phyloP scores from a whole-genome alignment of 495 filamentous ascomycete genomes.

The Daldinia vernicosa region DNA sequence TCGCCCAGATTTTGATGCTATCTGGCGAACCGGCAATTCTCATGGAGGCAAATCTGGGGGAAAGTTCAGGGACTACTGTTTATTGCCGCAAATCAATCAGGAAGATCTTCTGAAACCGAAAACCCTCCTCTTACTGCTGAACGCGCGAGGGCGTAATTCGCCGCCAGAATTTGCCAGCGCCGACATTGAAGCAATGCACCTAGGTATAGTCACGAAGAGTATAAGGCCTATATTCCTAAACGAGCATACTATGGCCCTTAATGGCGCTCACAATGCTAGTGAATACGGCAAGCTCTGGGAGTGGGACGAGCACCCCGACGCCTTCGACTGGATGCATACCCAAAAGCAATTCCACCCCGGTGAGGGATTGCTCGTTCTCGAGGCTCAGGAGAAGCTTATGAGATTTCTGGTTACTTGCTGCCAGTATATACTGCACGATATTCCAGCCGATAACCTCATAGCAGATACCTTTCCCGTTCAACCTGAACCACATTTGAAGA shows the following conservation, averaged over 20 bases:
- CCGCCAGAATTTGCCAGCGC: conserved; percentile 55
- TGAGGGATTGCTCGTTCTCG: conserved; percentile 58
- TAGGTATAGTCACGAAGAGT: conserved; percentile 46
- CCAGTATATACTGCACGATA: conserved; percentile 57
- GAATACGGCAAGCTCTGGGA: conserved; percentile 58
- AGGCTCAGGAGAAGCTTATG: conserved; percentile 57
- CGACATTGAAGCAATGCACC: conserved; percentile 47
- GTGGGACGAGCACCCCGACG: conserved; percentile 55
- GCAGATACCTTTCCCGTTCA: conserved; percentile 41
- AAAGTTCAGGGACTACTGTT: conserved; percentile 34
- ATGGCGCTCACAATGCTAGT: conserved; percentile 41
- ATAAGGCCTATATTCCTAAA: conserved; percentile 53
- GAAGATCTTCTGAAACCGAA: conserved; percentile 61
- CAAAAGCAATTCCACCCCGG: conserved; percentile 50
- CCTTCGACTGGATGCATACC: conserved; percentile 45
- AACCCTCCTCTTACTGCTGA: conserved; percentile 58
- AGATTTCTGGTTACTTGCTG: conserved; percentile 58
- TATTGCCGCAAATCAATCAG: conserved; percentile 67
- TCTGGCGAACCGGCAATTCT: conserved; percentile 33
- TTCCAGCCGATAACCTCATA: conserved; percentile 34
- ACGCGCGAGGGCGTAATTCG: conserved; percentile 55
- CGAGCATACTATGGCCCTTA: conserved; percentile 55
- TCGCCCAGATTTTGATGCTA: conserved; percentile 61
- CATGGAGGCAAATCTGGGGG: neutral
- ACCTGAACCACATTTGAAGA: conserved; percentile 50